Evolutionary conservation across 345 rosid genomes (phyloP), one percentile per base, ranked within the genome.

Genomic region (Adansonia digitata): DNA sequence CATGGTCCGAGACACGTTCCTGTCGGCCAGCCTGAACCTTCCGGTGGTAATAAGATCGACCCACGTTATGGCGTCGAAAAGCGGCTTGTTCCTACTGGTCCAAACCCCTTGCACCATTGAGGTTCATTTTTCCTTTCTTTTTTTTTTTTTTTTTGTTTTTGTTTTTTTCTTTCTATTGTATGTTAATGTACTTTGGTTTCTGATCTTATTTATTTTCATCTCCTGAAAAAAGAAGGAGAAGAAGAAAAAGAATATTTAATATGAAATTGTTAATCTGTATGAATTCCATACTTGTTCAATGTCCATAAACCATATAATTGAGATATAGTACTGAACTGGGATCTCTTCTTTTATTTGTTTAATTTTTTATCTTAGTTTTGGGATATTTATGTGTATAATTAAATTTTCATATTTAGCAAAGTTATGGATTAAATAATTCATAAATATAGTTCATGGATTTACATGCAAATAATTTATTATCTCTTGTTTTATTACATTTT

Each of bases 51-150:
- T 12, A 84, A 84, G 71, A 78, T 84, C 6, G 94, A 93, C 76
- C 88, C 80, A 0, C 82, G 80, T 8, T 90, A 79, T 48, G 90
- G 91, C 2, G 90, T 5, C 9, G 88, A 85, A 18, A 86, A 88
- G 42, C 84, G 96, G 61, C 87, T 85, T 29, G 88, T 91, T 68
- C 96, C 96, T 48, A 84, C 90, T 31, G 96, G 96, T 81, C 96
- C 96, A 57, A 91, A 91, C 77, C 96, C 96, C 4, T 76, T 91
- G 86, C 96, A 91, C 82, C 93, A 91, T 78, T 91, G 83, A 90
- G 81, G 55, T 35, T 49, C 55, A 48, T 8, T 35, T 53, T 45
- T 65, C 65, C 61, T 78, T 20, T 61, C 67, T 26, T 26, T 60
- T 39, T 6, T 1, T 12, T 13, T n/a, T n/a, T n/a, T n/a, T n/a